phyloP scores from a whole-genome alignment of 352 stramenopile species.

The Pelagophyceae sp. region DNA sequence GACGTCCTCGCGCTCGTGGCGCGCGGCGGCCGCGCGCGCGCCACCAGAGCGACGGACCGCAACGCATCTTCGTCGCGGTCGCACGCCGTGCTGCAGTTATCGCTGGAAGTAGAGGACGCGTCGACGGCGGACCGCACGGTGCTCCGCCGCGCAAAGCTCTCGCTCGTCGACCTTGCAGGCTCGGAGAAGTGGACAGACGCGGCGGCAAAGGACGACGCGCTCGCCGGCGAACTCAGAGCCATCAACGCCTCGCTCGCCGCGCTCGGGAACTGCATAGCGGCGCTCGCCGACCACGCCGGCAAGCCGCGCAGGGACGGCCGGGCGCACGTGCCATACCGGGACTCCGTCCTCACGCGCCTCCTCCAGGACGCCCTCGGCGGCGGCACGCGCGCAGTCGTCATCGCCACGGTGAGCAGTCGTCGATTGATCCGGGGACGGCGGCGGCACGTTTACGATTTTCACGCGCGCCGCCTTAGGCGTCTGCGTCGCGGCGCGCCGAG shows the following conservation, averaged over 20 bases:
- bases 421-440: too few species aligned
- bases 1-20: slow-evolving; percentile 72
- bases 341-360: slow-evolving; percentile 29
- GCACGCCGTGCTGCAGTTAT: slow-evolving; percentile 73
- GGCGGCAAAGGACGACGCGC: slow-evolving; percentile 43
- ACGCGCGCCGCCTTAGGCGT: too few species aligned
- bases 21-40: slow-evolving; percentile 54
- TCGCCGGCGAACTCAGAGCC: slow-evolving; percentile 63
- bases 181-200: slow-evolving; percentile 73
- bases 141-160: slow-evolving; percentile 71
- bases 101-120: slow-evolving; percentile 49
- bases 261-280: slow-evolving; percentile 64
- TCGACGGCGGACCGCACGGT: slow-evolving; percentile 14
- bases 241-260: slow-evolving; percentile 77
- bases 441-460: too few species aligned
- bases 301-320: too few species aligned
- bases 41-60: slow-evolving; percentile 68
- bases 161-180: slow-evolving; percentile 70
- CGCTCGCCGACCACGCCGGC: slow-evolving; percentile 31
- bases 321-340: slow-evolving; percentile 33
- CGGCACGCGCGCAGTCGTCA: slow-evolving; percentile 78
- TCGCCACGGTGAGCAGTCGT: too few species aligned
- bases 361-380: slow-evolving; percentile 40
- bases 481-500: slow-evolving; percentile 45
- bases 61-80: slow-evolving; percentile 73